Percentiles rank a stretch among this genome's conserved stretches.
Evolutionary conservation across 495 filamentous ascomycete species (phyloP).

Genomic region (Talaromyces proteolyticus): DNA sequence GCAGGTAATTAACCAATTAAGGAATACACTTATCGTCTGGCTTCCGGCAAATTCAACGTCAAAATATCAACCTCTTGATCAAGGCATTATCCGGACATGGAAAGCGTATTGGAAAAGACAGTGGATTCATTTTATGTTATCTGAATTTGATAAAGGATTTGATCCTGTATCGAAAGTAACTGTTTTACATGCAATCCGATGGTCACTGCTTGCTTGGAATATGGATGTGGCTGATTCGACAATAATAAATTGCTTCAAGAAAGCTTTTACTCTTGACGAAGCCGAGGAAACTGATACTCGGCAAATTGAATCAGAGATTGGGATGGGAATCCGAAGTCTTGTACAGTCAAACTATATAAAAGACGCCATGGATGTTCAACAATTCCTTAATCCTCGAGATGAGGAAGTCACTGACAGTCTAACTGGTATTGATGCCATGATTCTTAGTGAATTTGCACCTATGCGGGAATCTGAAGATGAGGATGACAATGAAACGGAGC

Average conservation of each 20-base stretch:
- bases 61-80: slow-evolving; percentile 21
- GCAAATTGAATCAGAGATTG: slow-evolving; percentile 1
- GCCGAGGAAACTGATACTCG: background rate
- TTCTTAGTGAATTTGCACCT: slow-evolving; percentile 5
- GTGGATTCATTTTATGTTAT: slow-evolving; percentile 16
- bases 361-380: slow-evolving; percentile 5
- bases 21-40: slow-evolving; percentile 17
- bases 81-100: slow-evolving; percentile 22
- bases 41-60: slow-evolving; percentile 22
- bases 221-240: slow-evolving; percentile 3
- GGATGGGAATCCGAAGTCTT: slow-evolving; percentile 2
- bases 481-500: background rate
- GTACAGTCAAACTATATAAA: background rate
- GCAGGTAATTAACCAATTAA: background rate
- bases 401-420: slow-evolving; percentile 9
- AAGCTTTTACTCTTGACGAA: slow-evolving; percentile 2
- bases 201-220: slow-evolving; percentile 12
- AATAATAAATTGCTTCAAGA: slow-evolving; percentile 15
- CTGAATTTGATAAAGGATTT: slow-evolving; percentile 6
- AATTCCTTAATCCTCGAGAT: slow-evolving; percentile 9
- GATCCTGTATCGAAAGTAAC: slow-evolving; percentile 12
- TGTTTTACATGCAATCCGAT: slow-evolving; percentile 13
- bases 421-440: slow-evolving; percentile 2
- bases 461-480: slow-evolving; percentile 15
- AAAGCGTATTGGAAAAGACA: slow-evolving; percentile 18